Conservation (phyloP, 495 filamentous ascomycete genomes). For the Thermochaetoides thermophila region DNA sequence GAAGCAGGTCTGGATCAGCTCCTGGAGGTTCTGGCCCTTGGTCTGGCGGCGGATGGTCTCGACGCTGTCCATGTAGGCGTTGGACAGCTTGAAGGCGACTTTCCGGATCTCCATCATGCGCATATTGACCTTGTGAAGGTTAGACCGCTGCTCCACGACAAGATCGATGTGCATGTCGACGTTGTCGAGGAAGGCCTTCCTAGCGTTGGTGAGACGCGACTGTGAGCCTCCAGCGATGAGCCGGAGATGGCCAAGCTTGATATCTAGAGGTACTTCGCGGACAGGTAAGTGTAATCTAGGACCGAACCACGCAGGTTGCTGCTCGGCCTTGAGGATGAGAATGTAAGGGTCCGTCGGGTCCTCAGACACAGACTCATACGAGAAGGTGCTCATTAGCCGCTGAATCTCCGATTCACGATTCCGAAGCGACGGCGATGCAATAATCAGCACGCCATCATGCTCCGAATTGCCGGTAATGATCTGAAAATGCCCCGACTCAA, state of each 20-base stretch:
- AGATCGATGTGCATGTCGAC: conserved; percentile 73
- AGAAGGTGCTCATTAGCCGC: conserved; percentile 74
- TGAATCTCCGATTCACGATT: conserved; percentile 65
- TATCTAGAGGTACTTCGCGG: conserved; percentile 64
- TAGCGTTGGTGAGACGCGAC: conserved; percentile 60
- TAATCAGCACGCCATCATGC: conserved; percentile 62
- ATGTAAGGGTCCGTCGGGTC: conserved; percentile 69
- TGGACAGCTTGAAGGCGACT: conserved; percentile 91
- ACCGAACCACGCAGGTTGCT: conserved; percentile 69
- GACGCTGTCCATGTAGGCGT: conserved; percentile 98
- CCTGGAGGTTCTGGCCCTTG: conserved; percentile 72
- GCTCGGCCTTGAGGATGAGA: conserved; percentile 70
- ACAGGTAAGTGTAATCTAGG: conserved; percentile 53
- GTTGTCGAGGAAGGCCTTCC: conserved; percentile 56
- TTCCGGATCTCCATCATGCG: conserved; percentile 92
- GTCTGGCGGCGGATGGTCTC: conserved; percentile 80
- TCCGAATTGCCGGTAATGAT: conserved; percentile 50
- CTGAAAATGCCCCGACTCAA: conserved; percentile 75
- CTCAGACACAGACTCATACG: conserved; percentile 60
- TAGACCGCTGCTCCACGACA: conserved; percentile 81
- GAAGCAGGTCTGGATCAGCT: conserved; percentile 97
- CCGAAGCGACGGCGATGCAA: conserved; percentile 68
- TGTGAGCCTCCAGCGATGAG: conserved; percentile 83
- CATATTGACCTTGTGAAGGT: conserved; percentile 78
- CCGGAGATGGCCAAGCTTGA: conserved; percentile 75